phyloP scores from a whole-genome alignment of 768 basidiomycete species.

The Cystobasidium tubakii region DNA sequence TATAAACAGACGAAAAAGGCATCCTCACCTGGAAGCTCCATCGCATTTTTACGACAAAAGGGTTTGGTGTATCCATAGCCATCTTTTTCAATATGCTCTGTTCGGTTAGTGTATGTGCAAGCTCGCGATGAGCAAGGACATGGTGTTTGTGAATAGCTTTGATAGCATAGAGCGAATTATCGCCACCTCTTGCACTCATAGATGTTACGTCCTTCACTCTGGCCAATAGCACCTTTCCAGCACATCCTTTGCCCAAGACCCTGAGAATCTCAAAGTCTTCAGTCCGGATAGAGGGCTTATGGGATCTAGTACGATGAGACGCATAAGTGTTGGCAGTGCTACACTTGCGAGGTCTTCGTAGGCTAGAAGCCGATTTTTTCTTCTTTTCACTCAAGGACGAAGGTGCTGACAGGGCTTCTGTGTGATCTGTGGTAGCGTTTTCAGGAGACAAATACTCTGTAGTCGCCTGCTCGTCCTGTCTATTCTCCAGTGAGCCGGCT shows the following conservation, averaged over 20 bases:
- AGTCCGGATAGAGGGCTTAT: constrained; percentile 53
- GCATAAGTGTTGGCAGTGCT: not conserved
- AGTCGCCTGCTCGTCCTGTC: not conserved
- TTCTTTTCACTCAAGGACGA: not conserved
- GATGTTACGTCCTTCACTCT: constrained; percentile 58
- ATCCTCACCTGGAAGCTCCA: constrained; percentile 74
- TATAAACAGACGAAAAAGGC: not conserved
- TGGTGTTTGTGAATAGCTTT: constrained; percentile 89
- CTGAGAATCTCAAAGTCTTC: constrained; percentile 95
- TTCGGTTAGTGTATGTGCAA: constrained; percentile 92
- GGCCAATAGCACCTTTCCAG: constrained; percentile 83
- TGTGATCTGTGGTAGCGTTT: not conserved
- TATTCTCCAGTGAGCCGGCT: not conserved
- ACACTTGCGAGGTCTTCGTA: not conserved
- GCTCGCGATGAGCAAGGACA: constrained; percentile 90
- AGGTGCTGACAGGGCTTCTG: not conserved
- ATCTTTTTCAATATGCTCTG: constrained; percentile 90
- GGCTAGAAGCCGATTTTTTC: constrained; percentile 1
- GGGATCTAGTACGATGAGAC: not conserved
- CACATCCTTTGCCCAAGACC: constrained; percentile 93
- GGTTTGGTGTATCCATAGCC: constrained; percentile 71
- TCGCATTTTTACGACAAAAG: constrained; percentile 91
- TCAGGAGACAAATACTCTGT: not conserved
- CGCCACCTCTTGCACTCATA: constrained; percentile 40
- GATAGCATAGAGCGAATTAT: constrained; percentile 71